Percentiles rank a stretch among this genome's conserved stretches.
Evolutionary conservation across 2,329 filamentous ascomycete species (phyloP).

Genomic region (Aspergillus amoenus): DNA sequence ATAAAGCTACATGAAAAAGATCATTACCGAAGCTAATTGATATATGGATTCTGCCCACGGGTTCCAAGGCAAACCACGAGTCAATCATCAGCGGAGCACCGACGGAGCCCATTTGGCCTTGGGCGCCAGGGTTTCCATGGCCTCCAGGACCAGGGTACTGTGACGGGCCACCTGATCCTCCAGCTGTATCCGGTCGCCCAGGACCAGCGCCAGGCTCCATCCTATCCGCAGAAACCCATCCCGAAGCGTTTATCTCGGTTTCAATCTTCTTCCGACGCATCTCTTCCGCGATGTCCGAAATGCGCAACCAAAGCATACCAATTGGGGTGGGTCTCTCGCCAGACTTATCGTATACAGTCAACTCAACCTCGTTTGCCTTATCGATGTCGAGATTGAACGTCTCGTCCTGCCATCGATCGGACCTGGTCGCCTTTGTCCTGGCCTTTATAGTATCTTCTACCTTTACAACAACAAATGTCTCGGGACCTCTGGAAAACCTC

Average conservation of each 20-base stretch:
- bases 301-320: slow-evolving; percentile 91
- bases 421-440: slow-evolving; percentile 79
- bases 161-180: slow-evolving; percentile 49
- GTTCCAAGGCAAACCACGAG: slow-evolving; percentile 95
- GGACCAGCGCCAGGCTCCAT: slow-evolving; percentile 66
- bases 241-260: slow-evolving; percentile 87
- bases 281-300: slow-evolving; percentile 96
- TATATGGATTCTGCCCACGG: slow-evolving; percentile 86
- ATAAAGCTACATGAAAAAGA: neutral
- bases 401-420: slow-evolving; percentile 89
- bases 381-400: slow-evolving; percentile 90
- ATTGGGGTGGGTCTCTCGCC: slow-evolving; percentile 89
- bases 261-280: slow-evolving; percentile 97
- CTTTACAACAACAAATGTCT: slow-evolving; percentile 95
- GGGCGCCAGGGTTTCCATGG: slow-evolving; percentile 25
- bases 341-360: slow-evolving; percentile 96
- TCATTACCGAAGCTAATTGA: slow-evolving; percentile 74
- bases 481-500: slow-evolving; percentile 83
- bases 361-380: slow-evolving; percentile 97
- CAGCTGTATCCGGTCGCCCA: slow-evolving; percentile 55
- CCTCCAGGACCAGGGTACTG: slow-evolving; percentile 26
- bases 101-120: slow-evolving; percentile 26
- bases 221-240: slow-evolving; percentile 96
- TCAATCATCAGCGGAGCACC: slow-evolving; percentile 61
- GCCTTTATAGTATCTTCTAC: slow-evolving; percentile 93